Evolutionary conservation across 2,329 filamentous ascomycete species (phyloP).

Genomic region (Calonectria hawksworthii): DNA sequence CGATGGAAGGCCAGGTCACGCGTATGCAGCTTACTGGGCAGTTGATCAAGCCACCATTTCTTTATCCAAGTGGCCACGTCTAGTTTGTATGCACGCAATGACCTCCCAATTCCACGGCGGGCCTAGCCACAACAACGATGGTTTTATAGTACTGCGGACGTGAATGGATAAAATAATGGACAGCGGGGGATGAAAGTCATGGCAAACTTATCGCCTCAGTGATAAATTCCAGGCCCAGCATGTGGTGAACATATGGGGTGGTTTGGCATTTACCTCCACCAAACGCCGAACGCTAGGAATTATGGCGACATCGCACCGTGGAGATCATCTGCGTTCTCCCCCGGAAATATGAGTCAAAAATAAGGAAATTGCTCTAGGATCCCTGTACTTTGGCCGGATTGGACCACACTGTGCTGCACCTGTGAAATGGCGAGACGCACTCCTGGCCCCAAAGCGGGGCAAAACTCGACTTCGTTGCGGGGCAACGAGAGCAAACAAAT

Average conservation of each 20-base stretch:
- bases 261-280: neutral
- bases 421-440: neutral
- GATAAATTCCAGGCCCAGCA: neutral
- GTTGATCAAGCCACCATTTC: neutral
- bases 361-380: neutral
- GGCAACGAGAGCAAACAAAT: constrained; percentile 42
- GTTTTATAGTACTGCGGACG: neutral
- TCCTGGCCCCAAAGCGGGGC: neutral
- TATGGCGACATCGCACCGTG: neutral
- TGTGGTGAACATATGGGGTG: neutral
- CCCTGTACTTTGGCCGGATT: neutral
- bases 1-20: neutral
- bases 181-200: neutral
- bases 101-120: neutral
- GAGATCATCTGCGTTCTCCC: neutral
- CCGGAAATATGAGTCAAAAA: neutral
- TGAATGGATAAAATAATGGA: neutral
- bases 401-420: neutral
- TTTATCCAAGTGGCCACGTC: neutral
- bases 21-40: neutral
- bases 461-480: neutral
- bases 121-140: neutral
- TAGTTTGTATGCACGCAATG: neutral
- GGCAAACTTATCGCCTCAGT: neutral
- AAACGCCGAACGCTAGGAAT: neutral